Percentiles rank a stretch among this genome's conserved stretches.
phyloP scores from a whole-genome alignment of 2,329 filamentous ascomycete species.

The Xylaria sp. region DNA sequence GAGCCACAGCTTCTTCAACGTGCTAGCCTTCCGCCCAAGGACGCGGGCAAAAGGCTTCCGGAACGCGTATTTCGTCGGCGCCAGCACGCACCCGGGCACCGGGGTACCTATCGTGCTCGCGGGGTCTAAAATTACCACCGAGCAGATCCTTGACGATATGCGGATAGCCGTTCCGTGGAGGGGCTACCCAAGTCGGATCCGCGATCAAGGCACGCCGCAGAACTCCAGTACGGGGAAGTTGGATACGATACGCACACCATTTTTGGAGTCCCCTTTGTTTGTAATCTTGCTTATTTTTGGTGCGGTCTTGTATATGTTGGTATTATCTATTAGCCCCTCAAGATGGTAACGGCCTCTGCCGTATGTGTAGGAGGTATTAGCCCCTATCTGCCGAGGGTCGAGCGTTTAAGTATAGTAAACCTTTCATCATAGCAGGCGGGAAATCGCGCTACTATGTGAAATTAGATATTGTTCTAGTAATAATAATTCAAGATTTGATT shows the following conservation, averaged over 20 bases:
- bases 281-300: conserved; percentile 14
- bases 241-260: conserved; percentile 39
- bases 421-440: background rate
- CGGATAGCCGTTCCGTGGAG: conserved; percentile 49
- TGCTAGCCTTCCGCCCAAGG: conserved; percentile 72
- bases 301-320: conserved; percentile 24
- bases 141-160: conserved; percentile 56
- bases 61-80: conserved; percentile 76
- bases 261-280: conserved; percentile 8
- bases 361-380: background rate
- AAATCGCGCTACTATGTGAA: background rate
- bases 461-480: background rate
- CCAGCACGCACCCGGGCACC: conserved; percentile 79
- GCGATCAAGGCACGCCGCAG: conserved; percentile 37
- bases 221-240: conserved; percentile 32
- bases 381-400: background rate
- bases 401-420: background rate
- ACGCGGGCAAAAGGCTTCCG: conserved; percentile 64
- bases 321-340: background rate
- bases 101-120: conserved; percentile 80
- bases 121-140: conserved; percentile 69
- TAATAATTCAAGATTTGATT: background rate
- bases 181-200: conserved; percentile 29
- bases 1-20: conserved; percentile 79
- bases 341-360: background rate